Evolutionary conservation across 2,329 filamentous ascomycete genomes (phyloP).

Genomic region (Eutypella sp.): DNA sequence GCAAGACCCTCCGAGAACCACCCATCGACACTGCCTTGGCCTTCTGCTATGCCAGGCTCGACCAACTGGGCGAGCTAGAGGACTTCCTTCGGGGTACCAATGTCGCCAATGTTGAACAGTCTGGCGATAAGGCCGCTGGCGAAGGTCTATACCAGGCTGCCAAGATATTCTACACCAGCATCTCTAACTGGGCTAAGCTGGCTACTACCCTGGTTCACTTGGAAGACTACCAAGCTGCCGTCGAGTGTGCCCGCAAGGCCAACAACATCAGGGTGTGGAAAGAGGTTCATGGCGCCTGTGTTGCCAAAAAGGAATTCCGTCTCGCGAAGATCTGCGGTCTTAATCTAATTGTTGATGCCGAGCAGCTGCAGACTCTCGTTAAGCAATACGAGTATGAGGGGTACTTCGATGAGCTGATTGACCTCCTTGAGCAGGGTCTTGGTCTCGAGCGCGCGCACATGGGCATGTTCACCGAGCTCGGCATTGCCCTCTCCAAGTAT

Average conservation of each 20-base stretch:
- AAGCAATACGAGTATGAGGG: conserved; percentile 96
- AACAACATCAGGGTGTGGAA: conserved; percentile 99
- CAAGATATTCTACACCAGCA: conserved; percentile 97
- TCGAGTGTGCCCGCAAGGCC: conserved; percentile 95
- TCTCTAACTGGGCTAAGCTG: conserved; percentile 99
- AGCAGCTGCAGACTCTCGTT: conserved; percentile 87
- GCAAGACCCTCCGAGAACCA: conserved; percentile 92
- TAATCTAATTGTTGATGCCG: conserved; percentile 94
- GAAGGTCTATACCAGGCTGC: conserved; percentile 93
- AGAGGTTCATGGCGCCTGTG: conserved; percentile 93
- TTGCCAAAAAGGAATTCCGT: conserved; percentile 97
- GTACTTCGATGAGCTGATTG: conserved; percentile 97
- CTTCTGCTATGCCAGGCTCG: conserved; percentile 87
- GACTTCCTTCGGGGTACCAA: conserved; percentile 93
- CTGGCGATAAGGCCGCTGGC: conserved; percentile 94
- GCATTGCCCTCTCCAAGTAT: conserved; percentile 89
- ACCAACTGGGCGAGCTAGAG: conserved; percentile 88
- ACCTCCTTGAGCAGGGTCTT: conserved; percentile 87
- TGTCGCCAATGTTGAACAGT: conserved; percentile 92
- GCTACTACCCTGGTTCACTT: conserved; percentile 97
- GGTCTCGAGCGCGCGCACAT: conserved; percentile 90
- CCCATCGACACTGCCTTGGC: conserved; percentile 90
- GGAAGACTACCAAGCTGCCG: conserved; percentile 92
- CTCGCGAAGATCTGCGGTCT: conserved; percentile 98
- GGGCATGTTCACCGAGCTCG: conserved; percentile 94